Percentiles rank a stretch among this genome's conserved stretches.
Evolutionary conservation across 176 grass and related monocot species (phyloP).

Genomic region (Leersia perrieri): DNA sequence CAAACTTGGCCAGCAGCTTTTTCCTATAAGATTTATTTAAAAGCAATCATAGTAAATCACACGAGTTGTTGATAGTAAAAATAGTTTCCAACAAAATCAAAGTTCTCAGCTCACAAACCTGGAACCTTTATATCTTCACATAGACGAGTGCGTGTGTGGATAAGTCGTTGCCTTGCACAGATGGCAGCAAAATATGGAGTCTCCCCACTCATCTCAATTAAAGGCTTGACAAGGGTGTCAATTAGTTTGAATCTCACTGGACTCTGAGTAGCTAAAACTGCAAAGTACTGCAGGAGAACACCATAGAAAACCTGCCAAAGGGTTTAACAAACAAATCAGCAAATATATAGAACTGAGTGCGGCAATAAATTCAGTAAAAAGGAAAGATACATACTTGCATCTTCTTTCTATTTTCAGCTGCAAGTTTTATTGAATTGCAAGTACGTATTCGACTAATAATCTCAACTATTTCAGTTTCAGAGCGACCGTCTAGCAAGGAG

Average conservation of each 20-base stretch:
- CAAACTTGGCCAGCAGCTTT: constrained; percentile 84
- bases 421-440: constrained; percentile 92
- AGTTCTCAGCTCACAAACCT: constrained; percentile 48
- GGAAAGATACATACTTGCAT: constrained; percentile 73
- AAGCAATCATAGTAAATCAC: background rate
- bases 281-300: constrained; percentile 91
- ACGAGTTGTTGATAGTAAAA: constrained; percentile 22
- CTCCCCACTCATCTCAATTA: constrained; percentile 91
- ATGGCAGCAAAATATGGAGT: constrained; percentile 97
- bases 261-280: constrained; percentile 64
- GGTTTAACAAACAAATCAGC: background rate
- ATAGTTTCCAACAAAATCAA: constrained; percentile 26
- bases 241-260: constrained; percentile 75
- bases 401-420: constrained; percentile 84
- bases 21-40: constrained; percentile 50
- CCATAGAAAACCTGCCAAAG: constrained; percentile 87
- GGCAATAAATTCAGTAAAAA: constrained; percentile 1
- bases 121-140: constrained; percentile 80
- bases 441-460: constrained; percentile 74
- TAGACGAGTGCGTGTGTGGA: constrained; percentile 55
- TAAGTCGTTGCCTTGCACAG: constrained; percentile 81
- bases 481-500: constrained; percentile 71
- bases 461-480: constrained; percentile 78
- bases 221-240: constrained; percentile 81
- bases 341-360: background rate